Base-by-base conservation (phyloP, 2,329 filamentous ascomycete genomes). In the Helotiales sp. region DNA sequence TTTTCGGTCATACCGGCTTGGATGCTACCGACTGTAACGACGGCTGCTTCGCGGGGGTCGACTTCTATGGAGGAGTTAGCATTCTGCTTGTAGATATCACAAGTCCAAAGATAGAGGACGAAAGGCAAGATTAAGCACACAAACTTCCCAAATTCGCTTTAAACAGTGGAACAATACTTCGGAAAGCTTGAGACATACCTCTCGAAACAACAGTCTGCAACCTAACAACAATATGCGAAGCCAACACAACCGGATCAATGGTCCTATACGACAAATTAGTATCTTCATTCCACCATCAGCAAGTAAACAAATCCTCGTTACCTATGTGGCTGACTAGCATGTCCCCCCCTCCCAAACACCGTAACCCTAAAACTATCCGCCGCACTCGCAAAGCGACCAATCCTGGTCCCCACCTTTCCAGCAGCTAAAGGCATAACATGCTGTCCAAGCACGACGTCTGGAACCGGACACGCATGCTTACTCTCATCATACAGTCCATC, bases 391-490 rank as follows among this genome's bases (percentile, higher is more conserved):
- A 81, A 68, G 5, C 74, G 70, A 0, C 80, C 81, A 2, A 72
- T 60, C 11, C 75, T 73, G 1, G 79, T 69, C 40, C 73, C 77
- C 2, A 82, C 74, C 5, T 68, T 74, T 0, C 80, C 81, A 0
- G 79, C 72, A 20, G 72, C 75, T 65, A 78, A 74, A 6, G 75
- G 70, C 77, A 84, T 81, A 0, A 88, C 83, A 77, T 88, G 86
- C 22, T 82, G 84, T 3, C 85, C 85, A 3, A 89, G 76, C 8
- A 84, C 83, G 7, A 87, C 73, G 70, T 88, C 85, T 3, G 86
- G 86, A 20, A 83, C 78, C 0, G 85, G 85, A 6, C 87, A 80
- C 55, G 79, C 82, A 7, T 83, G 77, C 20, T 60, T 67, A 17
- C 2, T 76, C 66, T 37, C 75, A 77, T 73, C 70, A 70, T 87